Percentiles rank a stretch among this genome's conserved stretches.
Evolutionary conservation across 1,284 basidiomycete genomes (phyloP).

Genomic region (Fomitopsis pinicola): DNA sequence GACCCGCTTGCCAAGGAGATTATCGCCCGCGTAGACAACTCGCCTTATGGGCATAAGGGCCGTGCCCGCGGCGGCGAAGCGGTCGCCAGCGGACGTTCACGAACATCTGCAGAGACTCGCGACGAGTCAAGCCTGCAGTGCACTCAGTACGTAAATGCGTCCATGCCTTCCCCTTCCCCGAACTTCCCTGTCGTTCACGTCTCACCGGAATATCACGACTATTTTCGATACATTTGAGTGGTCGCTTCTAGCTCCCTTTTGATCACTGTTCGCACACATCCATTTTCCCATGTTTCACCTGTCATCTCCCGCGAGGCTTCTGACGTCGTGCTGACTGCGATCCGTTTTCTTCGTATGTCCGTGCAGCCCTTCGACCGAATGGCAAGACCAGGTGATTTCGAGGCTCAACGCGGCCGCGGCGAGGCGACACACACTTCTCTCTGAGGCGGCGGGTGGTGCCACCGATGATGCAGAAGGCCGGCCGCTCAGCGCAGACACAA

Average conservation of each 20-base stretch:
- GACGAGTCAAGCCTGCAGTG: conserved; percentile 40
- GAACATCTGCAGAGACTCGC: conserved; percentile 21
- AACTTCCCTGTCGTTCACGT: not conserved
- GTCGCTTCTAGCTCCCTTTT: not conserved
- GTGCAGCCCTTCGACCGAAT: conserved; percentile 70
- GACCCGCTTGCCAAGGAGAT: conserved; percentile 73
- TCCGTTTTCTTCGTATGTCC: not conserved
- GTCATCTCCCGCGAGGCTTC: not conserved
- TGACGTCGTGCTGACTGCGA: not conserved
- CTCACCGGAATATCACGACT: not conserved
- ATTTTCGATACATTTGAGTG: not conserved
- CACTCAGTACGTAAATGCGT: conserved; percentile 47
- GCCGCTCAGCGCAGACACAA: conserved; percentile 7
- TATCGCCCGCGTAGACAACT: conserved; percentile 69
- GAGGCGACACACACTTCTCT: conserved; percentile 21
- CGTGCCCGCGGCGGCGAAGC: conserved; percentile 36
- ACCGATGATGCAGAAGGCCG: conserved; percentile 4
- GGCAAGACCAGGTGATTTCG: conserved; percentile 64
- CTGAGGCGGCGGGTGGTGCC: conserved; percentile 16
- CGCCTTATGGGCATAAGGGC: conserved; percentile 70
- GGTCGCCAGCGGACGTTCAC: conserved; percentile 17
- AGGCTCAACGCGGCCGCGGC: conserved; percentile 23
- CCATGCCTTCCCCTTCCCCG: conserved; percentile 2
- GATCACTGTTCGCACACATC: not conserved
- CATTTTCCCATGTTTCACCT: not conserved